Evolutionary conservation across 1,139 yeast genomes (phyloP).

Genomic region (Suhomyces anneliseae): DNA sequence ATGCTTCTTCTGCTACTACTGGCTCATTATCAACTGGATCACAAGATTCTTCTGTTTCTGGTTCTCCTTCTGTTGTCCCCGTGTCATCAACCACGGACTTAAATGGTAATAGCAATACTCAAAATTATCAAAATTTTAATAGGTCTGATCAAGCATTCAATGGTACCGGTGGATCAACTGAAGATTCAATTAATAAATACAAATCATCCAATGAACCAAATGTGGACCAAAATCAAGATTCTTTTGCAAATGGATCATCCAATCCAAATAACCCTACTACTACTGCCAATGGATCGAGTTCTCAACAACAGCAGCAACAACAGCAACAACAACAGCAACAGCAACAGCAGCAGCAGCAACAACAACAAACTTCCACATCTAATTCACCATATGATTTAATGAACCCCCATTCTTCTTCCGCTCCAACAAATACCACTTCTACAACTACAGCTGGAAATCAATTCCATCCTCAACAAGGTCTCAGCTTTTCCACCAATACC

Average conservation of each 20-base stretch:
- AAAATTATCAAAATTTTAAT: conserved; percentile 10
- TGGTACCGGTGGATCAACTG: not conserved
- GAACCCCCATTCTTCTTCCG: conserved; percentile 19
- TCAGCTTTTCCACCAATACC: conserved; percentile 24
- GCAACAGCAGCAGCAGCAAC: no score
- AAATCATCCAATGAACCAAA: conserved; percentile 1
- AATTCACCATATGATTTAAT: conserved; percentile 23
- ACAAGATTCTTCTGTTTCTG: conserved; percentile 6
- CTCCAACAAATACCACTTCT: conserved; percentile 9
- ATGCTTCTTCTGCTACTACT: conserved; percentile 6
- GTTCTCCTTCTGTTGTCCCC: conserved; percentile 10
- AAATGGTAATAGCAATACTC: conserved; percentile 8
- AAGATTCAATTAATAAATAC: not conserved
- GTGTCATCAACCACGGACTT: conserved; percentile 6
- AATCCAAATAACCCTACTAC: conserved; percentile 6
- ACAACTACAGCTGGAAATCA: conserved; percentile 22
- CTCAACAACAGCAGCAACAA: no score
- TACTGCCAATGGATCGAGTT: not conserved
- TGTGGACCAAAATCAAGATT: not conserved
- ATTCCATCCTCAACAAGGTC: conserved; percentile 33
- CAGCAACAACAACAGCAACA: no score
- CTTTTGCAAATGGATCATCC: conserved; percentile 8
- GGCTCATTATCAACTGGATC: conserved; percentile 1
- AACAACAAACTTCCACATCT: not conserved
- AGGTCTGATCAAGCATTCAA: conserved; percentile 2